These are phyloP conservation scores for Endothia cerciana DNA, from an alignment of 2,329 filamentous ascomycete genomes.

Conservation along the genomic window DNA sequence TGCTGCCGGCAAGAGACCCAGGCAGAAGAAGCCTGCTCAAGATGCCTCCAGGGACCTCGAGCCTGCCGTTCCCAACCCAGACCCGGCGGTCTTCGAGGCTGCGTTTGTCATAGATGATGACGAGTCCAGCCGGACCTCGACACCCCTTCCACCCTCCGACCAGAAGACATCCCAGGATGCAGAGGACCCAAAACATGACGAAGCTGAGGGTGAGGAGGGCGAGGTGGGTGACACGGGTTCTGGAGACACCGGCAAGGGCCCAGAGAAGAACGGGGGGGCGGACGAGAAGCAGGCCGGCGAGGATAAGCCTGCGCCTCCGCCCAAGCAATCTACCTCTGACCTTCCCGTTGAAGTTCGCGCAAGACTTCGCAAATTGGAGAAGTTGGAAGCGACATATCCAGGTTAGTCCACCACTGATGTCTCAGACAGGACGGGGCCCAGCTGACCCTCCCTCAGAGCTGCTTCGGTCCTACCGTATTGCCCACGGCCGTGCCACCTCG, in stretches of 20 bases:
- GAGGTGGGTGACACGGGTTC: constrained; percentile 22
- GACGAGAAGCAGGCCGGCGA: constrained; percentile 20
- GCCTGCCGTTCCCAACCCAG: constrained; percentile 60
- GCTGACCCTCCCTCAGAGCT: constrained; percentile 61
- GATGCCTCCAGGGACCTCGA: constrained; percentile 38
- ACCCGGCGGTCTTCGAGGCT: constrained; percentile 85
- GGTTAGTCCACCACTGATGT: constrained; percentile 53
- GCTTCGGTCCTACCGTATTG: constrained; percentile 86
- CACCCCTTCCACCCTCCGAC: constrained; percentile 17
- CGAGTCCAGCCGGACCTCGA: constrained; percentile 50
- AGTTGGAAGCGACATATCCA: constrained; percentile 83
- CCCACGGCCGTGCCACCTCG: constrained; percentile 81
- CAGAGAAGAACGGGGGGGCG: constrained; percentile 30
- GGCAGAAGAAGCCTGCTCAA: constrained; percentile 48
- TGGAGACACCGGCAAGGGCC: constrained; percentile 31
- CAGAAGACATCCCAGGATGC: constrained; percentile 24
- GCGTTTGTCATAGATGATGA: constrained; percentile 88
- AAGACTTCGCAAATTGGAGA: constrained; percentile 85
- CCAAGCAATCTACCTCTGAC: constrained; percentile 48
- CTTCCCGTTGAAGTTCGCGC: constrained; percentile 74
- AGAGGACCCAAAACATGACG: constrained; percentile 24
- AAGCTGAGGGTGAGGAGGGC: constrained; percentile 26
- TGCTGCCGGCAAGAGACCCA: constrained; percentile 40
- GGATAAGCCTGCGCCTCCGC: constrained; percentile 24
- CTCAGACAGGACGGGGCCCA: constrained; percentile 18